A percentile compares a stretch with the other conserved stretches of the same genome.
These are phyloP conservation scores for Ricinus communis DNA, from an alignment of 345 rosid genomes.

Conservation along the genomic window DNA sequence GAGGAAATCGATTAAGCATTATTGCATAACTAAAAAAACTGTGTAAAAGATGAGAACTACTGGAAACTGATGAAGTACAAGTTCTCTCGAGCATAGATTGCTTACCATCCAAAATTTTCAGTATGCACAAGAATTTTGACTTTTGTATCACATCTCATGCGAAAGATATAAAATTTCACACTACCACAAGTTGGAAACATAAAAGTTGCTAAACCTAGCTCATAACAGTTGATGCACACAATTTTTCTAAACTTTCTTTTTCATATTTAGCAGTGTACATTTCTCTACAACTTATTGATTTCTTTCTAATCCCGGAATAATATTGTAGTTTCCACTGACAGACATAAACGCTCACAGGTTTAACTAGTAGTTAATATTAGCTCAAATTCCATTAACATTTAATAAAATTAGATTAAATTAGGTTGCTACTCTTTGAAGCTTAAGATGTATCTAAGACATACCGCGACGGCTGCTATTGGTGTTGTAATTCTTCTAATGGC, in stretches of 20 bases:
- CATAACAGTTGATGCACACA: neutral
- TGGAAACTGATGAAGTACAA: neutral
- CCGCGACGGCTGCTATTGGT: slow-evolving; percentile 93
- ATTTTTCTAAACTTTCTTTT: neutral
- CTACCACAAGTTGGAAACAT: neutral
- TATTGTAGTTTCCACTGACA: neutral
- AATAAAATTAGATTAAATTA: no score
- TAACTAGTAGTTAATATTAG: no score
- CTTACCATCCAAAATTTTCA: neutral
- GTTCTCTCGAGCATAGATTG: neutral
- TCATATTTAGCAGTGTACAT: neutral
- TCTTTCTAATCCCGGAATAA: neutral
- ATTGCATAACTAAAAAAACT: neutral
- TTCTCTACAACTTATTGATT: neutral
- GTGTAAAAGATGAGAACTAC: neutral
- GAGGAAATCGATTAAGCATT: slow-evolving; percentile 4
- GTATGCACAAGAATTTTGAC: neutral
- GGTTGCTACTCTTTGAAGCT: slow-evolving; percentile 13
- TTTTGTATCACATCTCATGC: neutral
- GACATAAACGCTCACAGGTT: no score
- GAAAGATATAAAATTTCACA: neutral
- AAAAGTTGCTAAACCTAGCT: neutral
- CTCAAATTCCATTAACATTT: no score
- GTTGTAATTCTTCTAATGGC: slow-evolving; percentile 77
- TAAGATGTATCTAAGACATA: slow-evolving; percentile 44